These are phyloP conservation scores for Phytophthora nicotianae DNA, from an alignment of 352 stramenopile species.

Conservation along the genomic window DNA sequence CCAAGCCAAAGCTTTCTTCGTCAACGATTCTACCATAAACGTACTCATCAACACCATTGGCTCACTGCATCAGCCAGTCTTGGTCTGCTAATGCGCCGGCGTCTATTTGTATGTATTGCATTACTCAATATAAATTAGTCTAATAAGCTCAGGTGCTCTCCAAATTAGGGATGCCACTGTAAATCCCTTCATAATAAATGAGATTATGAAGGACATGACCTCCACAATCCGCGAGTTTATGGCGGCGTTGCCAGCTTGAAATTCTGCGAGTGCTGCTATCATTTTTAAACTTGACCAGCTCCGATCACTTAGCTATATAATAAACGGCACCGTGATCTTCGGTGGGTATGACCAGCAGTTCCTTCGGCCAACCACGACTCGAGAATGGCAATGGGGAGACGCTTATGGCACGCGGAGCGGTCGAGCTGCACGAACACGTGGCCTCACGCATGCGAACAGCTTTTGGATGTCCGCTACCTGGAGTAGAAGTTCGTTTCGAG, in stretches of 20 bases:
- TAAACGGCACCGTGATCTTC: not conserved
- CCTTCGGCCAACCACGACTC: not conserved
- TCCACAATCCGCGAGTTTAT: conserved; percentile 27
- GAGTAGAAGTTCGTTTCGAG: conserved; percentile 50
- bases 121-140: no score
- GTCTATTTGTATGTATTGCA: no score
- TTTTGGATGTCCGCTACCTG: conserved; percentile 29
- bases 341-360: not conserved
- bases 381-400: conserved; percentile 9
- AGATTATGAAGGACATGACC: conserved; percentile 6
- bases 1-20: no score
- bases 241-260: conserved; percentile 3
- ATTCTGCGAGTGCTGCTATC: not conserved
- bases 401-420: conserved; percentile 31
- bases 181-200: conserved; percentile 10
- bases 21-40: no score
- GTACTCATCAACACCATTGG: no score
- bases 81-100: no score
- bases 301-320: not conserved
- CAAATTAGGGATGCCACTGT: no score
- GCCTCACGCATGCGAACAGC: conserved; percentile 23
- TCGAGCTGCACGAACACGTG: conserved; percentile 30
- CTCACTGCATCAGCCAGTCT: no score
- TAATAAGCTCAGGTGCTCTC: no score
- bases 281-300: conserved; percentile 14